Evolutionary conservation across 495 filamentous ascomycete species (phyloP).

Genomic region (Penicillium riverlandense): DNA sequence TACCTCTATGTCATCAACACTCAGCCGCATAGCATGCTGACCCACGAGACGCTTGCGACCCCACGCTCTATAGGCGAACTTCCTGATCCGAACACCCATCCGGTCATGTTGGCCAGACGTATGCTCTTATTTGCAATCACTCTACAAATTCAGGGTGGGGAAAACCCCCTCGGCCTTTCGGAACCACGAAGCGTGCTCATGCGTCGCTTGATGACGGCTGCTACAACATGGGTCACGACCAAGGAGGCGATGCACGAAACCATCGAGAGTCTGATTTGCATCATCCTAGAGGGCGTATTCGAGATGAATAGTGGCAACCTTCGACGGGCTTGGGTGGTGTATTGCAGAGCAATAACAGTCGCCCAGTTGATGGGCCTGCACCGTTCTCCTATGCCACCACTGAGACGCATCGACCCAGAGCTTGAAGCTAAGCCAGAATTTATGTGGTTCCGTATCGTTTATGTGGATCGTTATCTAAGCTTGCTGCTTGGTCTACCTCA

Average conservation of each 20-base stretch:
- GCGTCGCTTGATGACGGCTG: slow-evolving; percentile 7
- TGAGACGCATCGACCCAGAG: slow-evolving; percentile 10
- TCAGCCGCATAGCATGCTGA: neutral
- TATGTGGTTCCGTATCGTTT: slow-evolving; percentile 21
- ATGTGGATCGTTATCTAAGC: slow-evolving; percentile 37
- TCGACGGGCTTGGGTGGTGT: slow-evolving; percentile 28
- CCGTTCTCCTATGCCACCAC: slow-evolving; percentile 10
- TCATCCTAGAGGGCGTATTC: slow-evolving; percentile 37
- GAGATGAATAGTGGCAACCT: slow-evolving; percentile 38
- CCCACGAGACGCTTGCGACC: slow-evolving; percentile 4
- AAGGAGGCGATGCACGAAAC: slow-evolving; percentile 9
- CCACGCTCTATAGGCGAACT: slow-evolving; percentile 4
- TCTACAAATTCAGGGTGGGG: slow-evolving; percentile 9
- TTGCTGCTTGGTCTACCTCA: slow-evolving; percentile 44
- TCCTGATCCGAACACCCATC: slow-evolving; percentile 10
- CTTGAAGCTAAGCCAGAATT: slow-evolving; percentile 11
- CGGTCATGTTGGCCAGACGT: slow-evolving; percentile 13
- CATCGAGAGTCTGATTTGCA: slow-evolving; percentile 35
- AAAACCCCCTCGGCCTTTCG: slow-evolving; percentile 3
- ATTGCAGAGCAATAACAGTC: slow-evolving; percentile 34
- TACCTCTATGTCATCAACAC: neutral
- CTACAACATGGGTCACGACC: slow-evolving; percentile 8
- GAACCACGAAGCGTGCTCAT: slow-evolving; percentile 6
- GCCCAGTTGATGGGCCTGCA: slow-evolving; percentile 41
- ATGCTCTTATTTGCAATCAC: slow-evolving; percentile 9